Conservation (phyloP, 2,329 filamentous ascomycete genomes). For the Neophaeococcomyces aloes region DNA sequence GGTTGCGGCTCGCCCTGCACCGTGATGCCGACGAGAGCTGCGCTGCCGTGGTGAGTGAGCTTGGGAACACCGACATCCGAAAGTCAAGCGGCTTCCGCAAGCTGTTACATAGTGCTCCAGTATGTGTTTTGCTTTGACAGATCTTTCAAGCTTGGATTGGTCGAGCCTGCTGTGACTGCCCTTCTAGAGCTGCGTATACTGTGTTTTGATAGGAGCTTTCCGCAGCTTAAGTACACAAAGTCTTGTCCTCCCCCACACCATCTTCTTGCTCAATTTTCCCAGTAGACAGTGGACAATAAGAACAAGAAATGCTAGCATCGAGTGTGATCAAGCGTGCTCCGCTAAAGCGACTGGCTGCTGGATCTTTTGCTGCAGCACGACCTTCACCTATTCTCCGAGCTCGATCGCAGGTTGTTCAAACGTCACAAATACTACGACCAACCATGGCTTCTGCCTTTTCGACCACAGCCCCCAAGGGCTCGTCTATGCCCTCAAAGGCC, state of each 20-base stretch:
- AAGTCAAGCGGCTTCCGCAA: too few species aligned
- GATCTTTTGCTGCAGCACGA: conserved; percentile 13
- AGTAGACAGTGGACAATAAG: not conserved
- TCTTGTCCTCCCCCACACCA: not conserved
- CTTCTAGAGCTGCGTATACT: too few species aligned
- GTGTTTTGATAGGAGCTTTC: too few species aligned
- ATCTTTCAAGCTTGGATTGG: too few species aligned
- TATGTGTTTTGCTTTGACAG: too few species aligned
- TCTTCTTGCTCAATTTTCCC: not conserved
- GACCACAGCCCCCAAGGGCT: conserved; percentile 33
- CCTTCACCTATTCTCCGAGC: conserved; percentile 2
- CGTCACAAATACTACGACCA: conserved; percentile 7
- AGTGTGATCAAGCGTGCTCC: conserved; percentile 17
- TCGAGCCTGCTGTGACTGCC: too few species aligned
- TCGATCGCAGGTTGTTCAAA: not conserved
- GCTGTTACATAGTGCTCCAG: too few species aligned
- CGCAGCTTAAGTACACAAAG: not conserved
- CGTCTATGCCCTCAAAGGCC: conserved; percentile 28
- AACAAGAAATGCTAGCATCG: conserved; percentile 16
- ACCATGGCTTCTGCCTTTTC: conserved; percentile 27
- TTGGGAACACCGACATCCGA: too few species aligned
- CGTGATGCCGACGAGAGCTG: too few species aligned
- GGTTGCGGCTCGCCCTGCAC: too few species aligned
- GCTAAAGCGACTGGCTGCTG: conserved; percentile 18
- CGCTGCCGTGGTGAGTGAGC: too few species aligned